These are phyloP conservation scores for Podospora anserina DNA, from an alignment of 495 filamentous ascomycete species.

Conservation along the genomic window DNA sequence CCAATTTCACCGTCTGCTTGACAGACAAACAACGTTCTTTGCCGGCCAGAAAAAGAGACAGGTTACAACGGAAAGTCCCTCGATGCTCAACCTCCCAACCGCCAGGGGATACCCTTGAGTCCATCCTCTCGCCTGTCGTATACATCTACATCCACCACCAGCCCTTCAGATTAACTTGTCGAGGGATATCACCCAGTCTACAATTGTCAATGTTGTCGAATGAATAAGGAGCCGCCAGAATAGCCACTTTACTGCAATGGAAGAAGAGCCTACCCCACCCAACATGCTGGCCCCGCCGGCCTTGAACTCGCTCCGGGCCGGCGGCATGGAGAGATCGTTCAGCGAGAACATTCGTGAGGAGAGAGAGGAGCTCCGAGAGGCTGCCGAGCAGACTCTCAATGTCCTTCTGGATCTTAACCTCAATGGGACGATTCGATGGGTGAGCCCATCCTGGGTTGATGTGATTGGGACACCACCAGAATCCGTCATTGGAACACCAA, in stretches of 20 bases:
- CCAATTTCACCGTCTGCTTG: not conserved
- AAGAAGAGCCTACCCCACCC: slow-evolving; percentile 36
- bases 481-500: slow-evolving; percentile 69
- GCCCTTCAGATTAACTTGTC: not conserved
- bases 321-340: slow-evolving; percentile 52
- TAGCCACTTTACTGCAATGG: slow-evolving; percentile 39
- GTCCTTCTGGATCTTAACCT: slow-evolving; percentile 90
- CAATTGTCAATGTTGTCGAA: slow-evolving; percentile 24
- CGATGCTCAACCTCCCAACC: not conserved
- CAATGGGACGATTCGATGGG: slow-evolving; percentile 86
- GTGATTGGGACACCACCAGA: slow-evolving; percentile 77
- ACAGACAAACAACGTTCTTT: not conserved
- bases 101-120: not conserved
- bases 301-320: slow-evolving; percentile 47
- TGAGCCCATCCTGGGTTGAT: slow-evolving; percentile 94
- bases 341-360: slow-evolving; percentile 62
- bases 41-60: not conserved
- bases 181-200: not conserved
- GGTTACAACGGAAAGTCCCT: slow-evolving; percentile 14
- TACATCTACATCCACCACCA: not conserved
- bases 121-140: slow-evolving; percentile 3
- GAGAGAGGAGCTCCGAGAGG: slow-evolving; percentile 87
- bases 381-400: slow-evolving; percentile 93
- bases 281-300: slow-evolving; percentile 45
- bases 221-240: slow-evolving; percentile 7